Percentiles rank a stretch among this genome's conserved stretches.
These are phyloP conservation scores for Brasenia schreberi DNA, from an alignment of 164 flowering plant species.

Conservation along the genomic window DNA sequence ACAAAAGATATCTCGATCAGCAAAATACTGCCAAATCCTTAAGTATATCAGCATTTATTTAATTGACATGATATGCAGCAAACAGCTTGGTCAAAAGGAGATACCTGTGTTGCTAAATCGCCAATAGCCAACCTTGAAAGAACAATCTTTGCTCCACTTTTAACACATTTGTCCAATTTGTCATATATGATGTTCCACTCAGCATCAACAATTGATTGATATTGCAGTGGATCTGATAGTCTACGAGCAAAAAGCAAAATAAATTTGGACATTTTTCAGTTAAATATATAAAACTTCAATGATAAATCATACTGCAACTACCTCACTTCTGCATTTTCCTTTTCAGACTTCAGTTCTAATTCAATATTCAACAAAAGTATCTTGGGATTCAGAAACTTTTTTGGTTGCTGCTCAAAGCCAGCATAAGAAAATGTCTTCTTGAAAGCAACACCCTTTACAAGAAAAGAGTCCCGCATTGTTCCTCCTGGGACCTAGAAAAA, in stretches of 20 bases:
- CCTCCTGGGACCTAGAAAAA: constrained; percentile 86
- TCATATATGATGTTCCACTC: constrained; percentile 99
- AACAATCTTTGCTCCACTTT: constrained; percentile 91
- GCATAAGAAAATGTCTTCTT: constrained; percentile 95
- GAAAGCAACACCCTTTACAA: constrained; percentile 95
- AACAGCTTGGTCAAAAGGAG: neutral
- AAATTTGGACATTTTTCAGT: neutral
- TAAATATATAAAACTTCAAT: neutral
- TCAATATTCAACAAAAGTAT: constrained; percentile 82
- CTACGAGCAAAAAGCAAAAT: constrained; percentile 24
- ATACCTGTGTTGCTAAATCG: constrained; percentile 94
- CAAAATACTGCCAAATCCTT: constrained; percentile 65
- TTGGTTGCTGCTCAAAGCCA: constrained; percentile 98
- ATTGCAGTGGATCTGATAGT: constrained; percentile 86
- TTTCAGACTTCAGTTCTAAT: constrained; percentile 94
- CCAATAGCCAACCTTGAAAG: constrained; percentile 95
- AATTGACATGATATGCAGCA: neutral
- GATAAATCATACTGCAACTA: constrained; percentile 5
- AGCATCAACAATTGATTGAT: constrained; percentile 98
- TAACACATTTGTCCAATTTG: constrained; percentile 90
- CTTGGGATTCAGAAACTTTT: constrained; percentile 76
- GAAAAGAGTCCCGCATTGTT: constrained; percentile 90
- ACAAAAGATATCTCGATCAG: constrained; percentile 96
- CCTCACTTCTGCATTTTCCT: constrained; percentile 99
- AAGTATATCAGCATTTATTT: neutral